Percentiles rank a stretch among this genome's conserved stretches.
Conservation (phyloP, 768 basidiomycete genomes). For the Multifurca ochricompacta region DNA sequence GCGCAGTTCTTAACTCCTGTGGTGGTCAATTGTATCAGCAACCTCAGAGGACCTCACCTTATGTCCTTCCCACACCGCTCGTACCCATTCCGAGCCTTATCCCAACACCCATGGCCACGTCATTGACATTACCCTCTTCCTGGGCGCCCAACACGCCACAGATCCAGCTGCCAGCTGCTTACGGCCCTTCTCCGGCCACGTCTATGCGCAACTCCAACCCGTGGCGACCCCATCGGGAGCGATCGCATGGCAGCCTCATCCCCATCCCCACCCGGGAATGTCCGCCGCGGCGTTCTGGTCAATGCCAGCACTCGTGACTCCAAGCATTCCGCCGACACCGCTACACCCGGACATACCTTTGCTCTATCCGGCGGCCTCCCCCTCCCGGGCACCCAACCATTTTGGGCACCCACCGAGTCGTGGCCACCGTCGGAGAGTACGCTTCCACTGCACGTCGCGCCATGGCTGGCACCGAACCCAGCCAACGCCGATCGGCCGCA, state of each 20-base stretch:
- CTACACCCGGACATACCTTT: background rate
- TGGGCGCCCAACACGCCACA: slow-evolving; percentile 13
- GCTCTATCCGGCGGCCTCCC: background rate
- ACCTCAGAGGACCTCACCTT: slow-evolving; percentile 3
- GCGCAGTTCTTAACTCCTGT: background rate
- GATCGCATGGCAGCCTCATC: background rate
- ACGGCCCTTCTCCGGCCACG: slow-evolving; percentile 5
- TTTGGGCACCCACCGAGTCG: slow-evolving; percentile 8
- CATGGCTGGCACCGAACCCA: slow-evolving; percentile 17
- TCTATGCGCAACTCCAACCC: background rate
- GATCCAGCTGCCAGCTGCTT: background rate
- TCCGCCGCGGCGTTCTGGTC: background rate
- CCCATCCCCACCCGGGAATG: background rate
- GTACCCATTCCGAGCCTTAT: slow-evolving; percentile 1
- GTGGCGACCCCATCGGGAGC: background rate
- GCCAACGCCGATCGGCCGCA: slow-evolving; percentile 9
- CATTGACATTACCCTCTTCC: slow-evolving; percentile 4
- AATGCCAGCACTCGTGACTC: background rate
- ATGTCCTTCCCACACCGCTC: slow-evolving; percentile 7
- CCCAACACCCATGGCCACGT: slow-evolving; percentile 8
- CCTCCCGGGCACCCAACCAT: slow-evolving; percentile 1
- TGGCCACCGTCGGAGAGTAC: slow-evolving; percentile 15
- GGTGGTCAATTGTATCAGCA: slow-evolving; percentile 7
- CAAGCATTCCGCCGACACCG: slow-evolving; percentile 3
- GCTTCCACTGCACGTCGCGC: slow-evolving; percentile 15